Evolutionary conservation across 805 yeast genomes (phyloP), one percentile per base, ranked within the genome.

Genomic region (Barnettozyma pratensis): DNA sequence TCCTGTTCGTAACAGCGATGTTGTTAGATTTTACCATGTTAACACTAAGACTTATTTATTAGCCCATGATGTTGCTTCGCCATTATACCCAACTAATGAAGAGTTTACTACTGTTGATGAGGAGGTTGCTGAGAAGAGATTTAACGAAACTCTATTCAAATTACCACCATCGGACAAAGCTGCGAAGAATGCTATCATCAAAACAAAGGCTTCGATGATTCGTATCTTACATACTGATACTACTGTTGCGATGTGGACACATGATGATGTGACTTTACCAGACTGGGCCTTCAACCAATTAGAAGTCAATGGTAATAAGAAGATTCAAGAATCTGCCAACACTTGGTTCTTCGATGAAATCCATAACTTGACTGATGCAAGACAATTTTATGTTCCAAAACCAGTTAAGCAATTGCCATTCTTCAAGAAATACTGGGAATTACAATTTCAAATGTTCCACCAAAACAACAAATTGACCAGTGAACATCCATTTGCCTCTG

Each of bases 61-160:
- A 60, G 80, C 98, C 25, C 99, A 94, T 63, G 97, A 92, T 65
- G 97, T 94, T 47, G 97, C 97, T 2, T 94, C 98, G 3, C 98
- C 99, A 30, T 73, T 84, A 53, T 85, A 70, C 61, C 85, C 97
- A 48, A 87, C 96, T n/a, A 87, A 91, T 61, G 96, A 90, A 69
- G 99, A 94, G 70, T 86, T 94, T 59, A 85, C 94, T 3, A 81
- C 95, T 40, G 82, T 82, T 12, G 64, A 74, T 41, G 73, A 71
- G 31, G 96, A 87, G 45, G 73, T 67, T 10, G 87, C 87, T 6
- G 67, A 69, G 34, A 66, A 67, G 1, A 72, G 80, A 56, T 83
- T 69, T 66, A 79, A 87, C 57, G 87, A 85, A 59, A 90, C 97
- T 1, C 66, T 89, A 59, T 91, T 91, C 71, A 82, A 81, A 58